phyloP scores from a whole-genome alignment of 305 asterid species.

The Fraxinus dipetala region DNA sequence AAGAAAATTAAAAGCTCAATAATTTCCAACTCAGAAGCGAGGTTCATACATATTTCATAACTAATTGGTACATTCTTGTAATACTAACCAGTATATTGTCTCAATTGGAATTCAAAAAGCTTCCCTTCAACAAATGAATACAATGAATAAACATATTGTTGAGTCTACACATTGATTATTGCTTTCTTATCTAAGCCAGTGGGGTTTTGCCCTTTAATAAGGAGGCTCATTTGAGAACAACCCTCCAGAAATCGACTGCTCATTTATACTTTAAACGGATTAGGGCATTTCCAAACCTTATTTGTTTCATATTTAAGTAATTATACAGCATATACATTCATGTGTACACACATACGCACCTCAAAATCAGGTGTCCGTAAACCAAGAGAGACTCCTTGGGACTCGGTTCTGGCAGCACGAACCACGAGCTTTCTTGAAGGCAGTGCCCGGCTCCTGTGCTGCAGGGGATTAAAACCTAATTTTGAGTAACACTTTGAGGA shows the following conservation, averaged over 20 bases:
- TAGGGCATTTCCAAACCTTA: neutral
- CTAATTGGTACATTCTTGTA: neutral
- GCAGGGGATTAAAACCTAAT: slow-evolving; percentile 35
- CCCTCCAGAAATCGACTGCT: neutral
- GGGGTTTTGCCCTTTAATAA: neutral
- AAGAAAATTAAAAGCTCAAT: neutral
- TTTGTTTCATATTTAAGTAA: neutral
- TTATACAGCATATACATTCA: neutral
- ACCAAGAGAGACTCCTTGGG: slow-evolving; percentile 67
- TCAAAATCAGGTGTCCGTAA: slow-evolving; percentile 78
- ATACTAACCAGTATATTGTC: neutral
- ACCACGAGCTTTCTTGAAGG: slow-evolving; percentile 48
- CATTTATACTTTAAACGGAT: neutral
- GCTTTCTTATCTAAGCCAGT: neutral
- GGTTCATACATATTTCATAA: neutral
- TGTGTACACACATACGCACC: slow-evolving; percentile 32
- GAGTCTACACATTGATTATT: neutral
- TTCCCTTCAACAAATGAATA: neutral
- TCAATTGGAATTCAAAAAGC: neutral
- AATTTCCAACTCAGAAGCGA: neutral
- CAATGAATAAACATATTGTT: neutral
- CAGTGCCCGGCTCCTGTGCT: slow-evolving; percentile 28
- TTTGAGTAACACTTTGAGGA: slow-evolving; percentile 35
- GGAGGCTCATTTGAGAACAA: neutral
- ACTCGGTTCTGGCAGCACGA: slow-evolving; percentile 78